Percentiles rank a stretch among this genome's conserved stretches.
Conservation (phyloP, 1,284 basidiomycete genomes). For the Ganoderma multipileum region DNA sequence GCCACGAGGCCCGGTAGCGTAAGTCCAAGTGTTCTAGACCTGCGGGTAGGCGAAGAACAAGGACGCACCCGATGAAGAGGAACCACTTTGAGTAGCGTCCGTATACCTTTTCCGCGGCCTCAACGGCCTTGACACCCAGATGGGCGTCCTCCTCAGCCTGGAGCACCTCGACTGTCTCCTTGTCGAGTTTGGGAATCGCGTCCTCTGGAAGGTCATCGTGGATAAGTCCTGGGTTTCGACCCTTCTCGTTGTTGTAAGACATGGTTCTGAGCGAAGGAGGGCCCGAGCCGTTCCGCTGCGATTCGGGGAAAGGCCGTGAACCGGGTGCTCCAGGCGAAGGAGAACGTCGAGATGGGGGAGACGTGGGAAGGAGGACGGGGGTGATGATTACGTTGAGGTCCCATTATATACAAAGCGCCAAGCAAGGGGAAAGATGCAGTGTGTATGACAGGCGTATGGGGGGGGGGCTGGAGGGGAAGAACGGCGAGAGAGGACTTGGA, state of each 20-base stretch:
- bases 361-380: not conserved
- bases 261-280: not conserved
- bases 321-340: not conserved
- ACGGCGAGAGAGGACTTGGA: not conserved
- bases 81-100: slow-evolving; percentile 64
- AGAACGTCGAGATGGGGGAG: not conserved
- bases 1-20: not conserved
- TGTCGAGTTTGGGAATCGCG: slow-evolving; percentile 24
- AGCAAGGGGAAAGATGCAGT: not conserved
- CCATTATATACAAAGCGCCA: not conserved
- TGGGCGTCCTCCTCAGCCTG: slow-evolving; percentile 44
- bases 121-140: slow-evolving; percentile 55
- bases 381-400: not conserved
- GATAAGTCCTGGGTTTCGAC: not conserved
- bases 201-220: slow-evolving; percentile 20
- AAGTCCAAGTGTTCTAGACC: not conserved
- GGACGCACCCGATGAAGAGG: slow-evolving; percentile 64
- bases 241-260: slow-evolving; percentile 17
- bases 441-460: not conserved
- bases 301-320: not conserved
- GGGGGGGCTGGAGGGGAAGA: not conserved
- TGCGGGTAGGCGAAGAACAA: not conserved
- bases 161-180: slow-evolving; percentile 15
- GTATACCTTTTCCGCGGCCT: slow-evolving; percentile 60
- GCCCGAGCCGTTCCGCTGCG: not conserved